phyloP scores from a whole-genome alignment of 768 basidiomycete species.

The Mycena capillaripes region DNA sequence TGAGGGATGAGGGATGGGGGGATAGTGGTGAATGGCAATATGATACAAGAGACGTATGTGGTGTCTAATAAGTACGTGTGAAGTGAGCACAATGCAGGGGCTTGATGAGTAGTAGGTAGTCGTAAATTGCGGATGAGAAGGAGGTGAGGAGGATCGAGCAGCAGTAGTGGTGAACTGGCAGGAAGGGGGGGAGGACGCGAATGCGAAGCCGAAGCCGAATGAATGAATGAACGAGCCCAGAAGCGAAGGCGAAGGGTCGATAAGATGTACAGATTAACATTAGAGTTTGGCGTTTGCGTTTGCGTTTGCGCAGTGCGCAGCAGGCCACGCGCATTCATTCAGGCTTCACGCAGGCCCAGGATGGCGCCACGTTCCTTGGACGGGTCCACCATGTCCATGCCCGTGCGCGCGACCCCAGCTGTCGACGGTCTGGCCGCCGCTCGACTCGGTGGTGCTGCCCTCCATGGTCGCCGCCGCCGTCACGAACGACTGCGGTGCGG shows the following conservation, averaged over 20 bases:
- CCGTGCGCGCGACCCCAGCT: constrained; percentile 63
- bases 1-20: not conserved
- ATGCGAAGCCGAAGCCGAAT: too few relatives aligned
- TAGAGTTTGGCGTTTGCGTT: constrained; percentile 7
- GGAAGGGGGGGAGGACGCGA: constrained; percentile 1
- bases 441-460: constrained; percentile 66
- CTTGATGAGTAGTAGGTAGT: not conserved
- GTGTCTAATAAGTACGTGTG: constrained; percentile 49
- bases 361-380: constrained; percentile 41
- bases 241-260: constrained; percentile 10
- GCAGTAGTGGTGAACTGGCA: not conserved
- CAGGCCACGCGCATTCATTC: constrained; percentile 6
- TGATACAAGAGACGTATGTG: constrained; percentile 41
- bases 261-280: constrained; percentile 31
- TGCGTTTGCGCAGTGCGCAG: constrained; percentile 23
- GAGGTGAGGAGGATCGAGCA: constrained; percentile 5
- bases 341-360: constrained; percentile 25
- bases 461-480: constrained; percentile 74
- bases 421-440: constrained; percentile 50
- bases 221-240: too few relatives aligned
- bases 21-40: constrained; percentile 20
- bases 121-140: constrained; percentile 3
- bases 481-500: constrained; percentile 77
- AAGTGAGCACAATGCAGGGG: constrained; percentile 21
- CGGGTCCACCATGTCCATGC: constrained; percentile 55